A percentile compares a stretch with the other conserved stretches of the same genome.
Evolutionary conservation across 2,329 filamentous ascomycete genomes (phyloP).

Genomic region (Clonostachys byssicola): DNA sequence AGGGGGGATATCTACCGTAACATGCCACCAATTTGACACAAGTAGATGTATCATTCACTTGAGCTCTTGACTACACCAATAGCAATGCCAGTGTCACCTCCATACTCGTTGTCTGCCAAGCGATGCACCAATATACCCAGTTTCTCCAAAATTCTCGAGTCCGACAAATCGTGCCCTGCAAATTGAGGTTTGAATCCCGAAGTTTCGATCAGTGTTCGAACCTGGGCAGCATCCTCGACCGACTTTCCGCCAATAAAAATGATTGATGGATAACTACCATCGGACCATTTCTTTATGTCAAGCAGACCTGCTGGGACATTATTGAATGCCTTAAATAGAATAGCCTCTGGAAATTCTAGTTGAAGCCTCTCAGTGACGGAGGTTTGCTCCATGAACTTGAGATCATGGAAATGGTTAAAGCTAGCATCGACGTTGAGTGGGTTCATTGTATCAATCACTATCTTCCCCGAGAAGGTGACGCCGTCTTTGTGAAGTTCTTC

Average conservation of each 20-base stretch:
- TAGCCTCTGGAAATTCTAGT: not conserved
- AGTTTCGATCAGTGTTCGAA: not conserved
- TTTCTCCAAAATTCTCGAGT: not conserved
- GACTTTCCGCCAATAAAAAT: not conserved
- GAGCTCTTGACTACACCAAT: not conserved
- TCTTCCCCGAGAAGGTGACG: not conserved
- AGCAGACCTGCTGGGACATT: not conserved
- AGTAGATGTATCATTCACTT: too few species aligned
- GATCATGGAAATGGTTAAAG: not conserved
- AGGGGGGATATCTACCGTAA: too few species aligned
- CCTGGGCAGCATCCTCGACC: not conserved
- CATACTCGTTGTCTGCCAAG: not conserved
- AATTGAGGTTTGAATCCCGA: not conserved
- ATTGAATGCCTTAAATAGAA: not conserved
- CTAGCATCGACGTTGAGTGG: not conserved
- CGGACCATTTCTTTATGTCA: not conserved
- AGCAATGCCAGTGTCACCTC: not conserved
- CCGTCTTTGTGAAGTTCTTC: not conserved
- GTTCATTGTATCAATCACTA: not conserved
- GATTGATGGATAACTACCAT: not conserved
- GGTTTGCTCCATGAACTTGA: not conserved
- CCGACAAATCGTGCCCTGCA: not conserved
- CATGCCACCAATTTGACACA: too few species aligned
- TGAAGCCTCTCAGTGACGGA: not conserved
- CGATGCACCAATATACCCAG: not conserved